Evolutionary conservation across 1,139 yeast genomes (phyloP).

Genomic region (Kluyveromyces sp.): DNA sequence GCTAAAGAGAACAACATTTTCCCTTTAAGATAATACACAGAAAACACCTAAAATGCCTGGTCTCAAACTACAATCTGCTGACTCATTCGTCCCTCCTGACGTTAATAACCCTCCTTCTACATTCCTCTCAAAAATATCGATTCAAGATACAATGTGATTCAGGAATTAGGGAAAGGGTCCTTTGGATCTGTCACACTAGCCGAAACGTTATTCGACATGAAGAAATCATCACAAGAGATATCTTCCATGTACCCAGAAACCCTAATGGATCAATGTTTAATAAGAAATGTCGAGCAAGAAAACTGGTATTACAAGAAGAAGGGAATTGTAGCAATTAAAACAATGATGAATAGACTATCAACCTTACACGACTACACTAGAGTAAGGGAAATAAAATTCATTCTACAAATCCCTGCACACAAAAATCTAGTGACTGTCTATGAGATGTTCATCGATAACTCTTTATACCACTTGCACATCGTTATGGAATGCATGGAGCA

Average conservation of each 20-base stretch:
- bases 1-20: not conserved
- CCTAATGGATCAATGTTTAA: slow-evolving; percentile 37
- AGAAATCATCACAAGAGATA: slow-evolving; percentile 5
- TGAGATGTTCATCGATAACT: slow-evolving; percentile 69
- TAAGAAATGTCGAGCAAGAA: slow-evolving; percentile 18
- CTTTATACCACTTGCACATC: slow-evolving; percentile 55
- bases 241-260: slow-evolving; percentile 32
- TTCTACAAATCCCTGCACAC: slow-evolving; percentile 63
- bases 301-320: slow-evolving; percentile 29
- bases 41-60: not conserved
- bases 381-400: slow-evolving; percentile 71
- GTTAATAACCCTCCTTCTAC: slow-evolving; percentile 30
- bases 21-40: not conserved
- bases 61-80: not conserved
- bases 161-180: slow-evolving; percentile 64
- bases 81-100: slow-evolving; percentile 28
- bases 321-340: slow-evolving; percentile 74
- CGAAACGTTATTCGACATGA: slow-evolving; percentile 26
- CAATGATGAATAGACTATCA: slow-evolving; percentile 52
- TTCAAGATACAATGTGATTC: slow-evolving; percentile 43
- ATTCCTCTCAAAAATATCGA: slow-evolving; percentile 39
- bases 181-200: slow-evolving; percentile 71
- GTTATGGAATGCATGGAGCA: slow-evolving; percentile 87
- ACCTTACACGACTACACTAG: slow-evolving; percentile 48
- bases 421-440: slow-evolving; percentile 62